Percentiles rank a stretch among this genome's conserved stretches.
phyloP scores from a whole-genome alignment of 1,284 basidiomycete genomes.

The Irpex lacteus region DNA sequence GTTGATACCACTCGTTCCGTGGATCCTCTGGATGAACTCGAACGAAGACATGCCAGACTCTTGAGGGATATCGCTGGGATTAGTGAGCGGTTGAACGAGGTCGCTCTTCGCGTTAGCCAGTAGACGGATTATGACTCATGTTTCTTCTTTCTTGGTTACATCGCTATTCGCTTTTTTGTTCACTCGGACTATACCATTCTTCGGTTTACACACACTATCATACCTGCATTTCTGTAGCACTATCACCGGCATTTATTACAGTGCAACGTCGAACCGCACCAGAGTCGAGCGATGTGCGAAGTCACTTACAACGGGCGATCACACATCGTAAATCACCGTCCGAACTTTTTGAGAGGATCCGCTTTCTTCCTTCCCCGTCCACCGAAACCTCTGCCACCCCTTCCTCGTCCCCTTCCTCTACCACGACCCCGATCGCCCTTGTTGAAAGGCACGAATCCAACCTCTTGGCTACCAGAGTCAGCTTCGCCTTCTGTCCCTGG shows the following conservation, averaged over 20 bases:
- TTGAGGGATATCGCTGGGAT: slow-evolving; percentile 29
- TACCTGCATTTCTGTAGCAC: no score
- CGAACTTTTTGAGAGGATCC: slow-evolving; percentile 78
- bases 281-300: neutral
- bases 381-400: slow-evolving; percentile 31
- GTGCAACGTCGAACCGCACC: no score
- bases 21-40: slow-evolving; percentile 23
- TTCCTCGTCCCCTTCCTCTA: slow-evolving; percentile 48
- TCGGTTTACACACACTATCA: no score
- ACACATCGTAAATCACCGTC: slow-evolving; percentile 21
- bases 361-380: slow-evolving; percentile 60
- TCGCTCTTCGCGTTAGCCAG: slow-evolving; percentile 14
- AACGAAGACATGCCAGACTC: slow-evolving; percentile 23
- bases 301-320: neutral
- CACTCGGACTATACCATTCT: no score
- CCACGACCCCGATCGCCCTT: slow-evolving; percentile 48
- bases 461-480: slow-evolving; percentile 29
- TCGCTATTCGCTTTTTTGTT: no score
- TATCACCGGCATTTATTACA: no score
- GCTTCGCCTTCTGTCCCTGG: slow-evolving; percentile 32
- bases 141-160: neutral
- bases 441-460: slow-evolving; percentile 70
- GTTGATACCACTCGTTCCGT: neutral
- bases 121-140: neutral
- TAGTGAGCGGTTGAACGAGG: slow-evolving; percentile 23